Percentiles rank a stretch among this genome's conserved stretches.
These are phyloP conservation scores for Eucalyptus regnans DNA, from an alignment of 345 rosid genomes.

Conservation along the genomic window DNA sequence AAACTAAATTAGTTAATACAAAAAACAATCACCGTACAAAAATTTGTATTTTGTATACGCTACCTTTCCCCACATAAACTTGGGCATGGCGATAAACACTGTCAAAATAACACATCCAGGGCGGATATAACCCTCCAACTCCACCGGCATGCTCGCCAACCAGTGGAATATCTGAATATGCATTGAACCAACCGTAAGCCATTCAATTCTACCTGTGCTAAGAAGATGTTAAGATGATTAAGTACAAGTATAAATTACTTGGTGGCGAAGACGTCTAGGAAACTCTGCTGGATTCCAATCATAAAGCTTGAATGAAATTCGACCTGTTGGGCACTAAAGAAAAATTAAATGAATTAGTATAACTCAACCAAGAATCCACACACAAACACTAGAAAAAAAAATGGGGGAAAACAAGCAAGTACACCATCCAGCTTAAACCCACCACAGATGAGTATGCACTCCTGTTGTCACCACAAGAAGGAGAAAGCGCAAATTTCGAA, in stretches of 20 bases:
- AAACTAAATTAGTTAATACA: background rate
- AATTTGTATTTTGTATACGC: background rate
- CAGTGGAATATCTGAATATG: slow-evolving; percentile 75
- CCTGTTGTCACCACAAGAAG: slow-evolving; percentile 50
- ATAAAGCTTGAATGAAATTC: slow-evolving; percentile 95
- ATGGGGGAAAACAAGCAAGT: background rate
- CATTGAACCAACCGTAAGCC: slow-evolving; percentile 11
- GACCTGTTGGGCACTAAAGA: slow-evolving; percentile 88
- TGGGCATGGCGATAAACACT: slow-evolving; percentile 77
- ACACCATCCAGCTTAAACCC: slow-evolving; percentile 14
- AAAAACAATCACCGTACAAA: background rate
- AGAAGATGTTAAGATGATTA: background rate
- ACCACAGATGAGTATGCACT: slow-evolving; percentile 74
- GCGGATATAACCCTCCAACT: slow-evolving; percentile 92
- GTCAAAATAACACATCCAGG: slow-evolving; percentile 98
- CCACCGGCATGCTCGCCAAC: slow-evolving; percentile 97
- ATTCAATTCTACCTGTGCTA: background rate
- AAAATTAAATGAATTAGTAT: slow-evolving; percentile 6
- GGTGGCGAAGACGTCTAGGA: slow-evolving; percentile 97
- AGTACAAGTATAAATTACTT: slow-evolving; percentile 52
- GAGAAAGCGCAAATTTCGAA: slow-evolving; percentile 40
- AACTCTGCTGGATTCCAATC: slow-evolving; percentile 99
- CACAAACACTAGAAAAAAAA: background rate
- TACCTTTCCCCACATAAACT: slow-evolving; percentile 86
- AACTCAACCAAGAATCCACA: background rate